phyloP scores from a whole-genome alignment of 202 grass and related monocot species.

The Setaria italica region DNA sequence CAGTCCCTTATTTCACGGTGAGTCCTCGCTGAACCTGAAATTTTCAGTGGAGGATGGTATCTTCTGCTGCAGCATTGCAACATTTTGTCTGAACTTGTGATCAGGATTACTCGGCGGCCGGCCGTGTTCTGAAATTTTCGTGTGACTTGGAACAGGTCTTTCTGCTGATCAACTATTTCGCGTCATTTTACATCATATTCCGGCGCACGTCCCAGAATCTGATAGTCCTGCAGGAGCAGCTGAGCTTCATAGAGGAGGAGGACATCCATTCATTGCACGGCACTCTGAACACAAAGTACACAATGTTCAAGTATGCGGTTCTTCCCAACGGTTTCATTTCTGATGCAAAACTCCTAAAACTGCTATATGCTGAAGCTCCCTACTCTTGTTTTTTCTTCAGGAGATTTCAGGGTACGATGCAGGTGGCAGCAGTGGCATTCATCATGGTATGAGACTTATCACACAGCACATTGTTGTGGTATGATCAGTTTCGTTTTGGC shows the following conservation, averaged over 20 bases:
- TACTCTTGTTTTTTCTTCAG: constrained; percentile 40
- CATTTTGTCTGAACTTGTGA: background rate
- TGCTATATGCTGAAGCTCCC: constrained; percentile 9
- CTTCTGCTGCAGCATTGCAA: background rate
- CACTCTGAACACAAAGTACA: constrained; percentile 86
- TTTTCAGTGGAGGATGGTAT: background rate
- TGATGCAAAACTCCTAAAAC: background rate
- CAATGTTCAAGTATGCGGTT: constrained; percentile 84
- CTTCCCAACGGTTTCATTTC: background rate
- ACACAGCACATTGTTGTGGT: background rate
- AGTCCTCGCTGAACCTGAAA: background rate
- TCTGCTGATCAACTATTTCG: constrained; percentile 73
- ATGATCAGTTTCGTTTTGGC: background rate
- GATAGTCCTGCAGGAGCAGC: constrained; percentile 69
- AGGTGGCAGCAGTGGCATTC: constrained; percentile 82
- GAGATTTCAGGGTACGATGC: constrained; percentile 98
- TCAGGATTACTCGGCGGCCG: background rate
- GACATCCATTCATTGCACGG: constrained; percentile 75
- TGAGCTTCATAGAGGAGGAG: constrained; percentile 81
- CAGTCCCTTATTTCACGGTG: constrained; percentile 86
- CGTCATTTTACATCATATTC: constrained; percentile 88
- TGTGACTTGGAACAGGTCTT: constrained; percentile 56
- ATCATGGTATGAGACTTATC: constrained; percentile 68
- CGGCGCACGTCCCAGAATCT: constrained; percentile 75
- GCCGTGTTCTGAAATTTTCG: background rate